Evolutionary conservation across 495 filamentous ascomycete species (phyloP), one percentile per base, ranked within the genome.

Genomic region (Cetradonia linearis): DNA sequence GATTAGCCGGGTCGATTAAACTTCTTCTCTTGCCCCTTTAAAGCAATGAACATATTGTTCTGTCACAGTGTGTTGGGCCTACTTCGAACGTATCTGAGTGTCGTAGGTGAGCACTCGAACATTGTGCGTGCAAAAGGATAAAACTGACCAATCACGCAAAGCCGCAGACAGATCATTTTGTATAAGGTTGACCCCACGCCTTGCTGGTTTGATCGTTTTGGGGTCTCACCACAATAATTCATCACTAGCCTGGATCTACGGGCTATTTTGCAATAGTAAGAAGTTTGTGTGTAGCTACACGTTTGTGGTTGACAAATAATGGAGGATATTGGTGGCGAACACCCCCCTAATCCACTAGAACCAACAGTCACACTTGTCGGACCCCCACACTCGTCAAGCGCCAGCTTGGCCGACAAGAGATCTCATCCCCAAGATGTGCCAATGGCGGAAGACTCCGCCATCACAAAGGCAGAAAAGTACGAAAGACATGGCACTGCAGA

Each of bases 381-480:
- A 3, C 42, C 42, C 3, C 42, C 62, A 18, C 8, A 52, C 14
- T 55, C 61, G 25, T 28, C 46, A 30, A 38, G 13, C 9, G 40
- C 30, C 27, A 52, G n/a, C 13, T 16, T 49, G 42, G 10, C 55
- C 9, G 64, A 66, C 46, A 38, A 60, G 50, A 60, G 5, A 50
- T 48, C 56, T 47, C 65, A 69, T 59, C 64, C 67, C 9, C 49
- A 66, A 38, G 62, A 71, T 36, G 61, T 34, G 38, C 58, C 64
- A 47, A 38, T 62, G 14, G 54, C 50, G 4, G 66, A 69, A 36
- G 71, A 69, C 50, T 69, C 72, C 9, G 68, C 70, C n/a, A 52
- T 63, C 11, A 73, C 67, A 11, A 68, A 69, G 57, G 71, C 67
- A 2, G 71, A 73, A 47, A 72, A 66, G 37, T 58, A 54, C 20